Percentiles rank a stretch among this genome's conserved stretches.
Conservation (phyloP, 2,329 filamentous ascomycete species). For the Penicillium vulpinum region DNA sequence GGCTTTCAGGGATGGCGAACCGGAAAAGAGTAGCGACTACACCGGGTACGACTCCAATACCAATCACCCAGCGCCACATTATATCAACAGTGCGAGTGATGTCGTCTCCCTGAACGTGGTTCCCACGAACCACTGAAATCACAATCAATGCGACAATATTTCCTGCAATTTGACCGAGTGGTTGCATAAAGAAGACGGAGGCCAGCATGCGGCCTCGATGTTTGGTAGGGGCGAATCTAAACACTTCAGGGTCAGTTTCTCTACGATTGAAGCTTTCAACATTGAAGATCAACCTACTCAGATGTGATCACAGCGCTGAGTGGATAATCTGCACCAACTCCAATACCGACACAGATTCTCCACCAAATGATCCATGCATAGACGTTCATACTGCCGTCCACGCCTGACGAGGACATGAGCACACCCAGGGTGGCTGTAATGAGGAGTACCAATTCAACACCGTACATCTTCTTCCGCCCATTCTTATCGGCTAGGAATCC, state of each 20-base stretch:
- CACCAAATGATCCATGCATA: constrained; percentile 51
- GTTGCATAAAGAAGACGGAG: constrained; percentile 69
- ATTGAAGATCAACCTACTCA: constrained; percentile 54
- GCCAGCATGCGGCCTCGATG: constrained; percentile 69
- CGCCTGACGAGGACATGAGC: constrained; percentile 47
- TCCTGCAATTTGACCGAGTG: constrained; percentile 65
- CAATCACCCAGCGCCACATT: constrained; percentile 68
- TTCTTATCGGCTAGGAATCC: constrained; percentile 50
- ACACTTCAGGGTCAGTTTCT: neutral
- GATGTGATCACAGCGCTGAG: constrained; percentile 67
- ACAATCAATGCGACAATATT: constrained; percentile 60
- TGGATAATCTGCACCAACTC: constrained; percentile 69
- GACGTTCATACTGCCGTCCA: constrained; percentile 46
- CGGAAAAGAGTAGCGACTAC: constrained; percentile 65
- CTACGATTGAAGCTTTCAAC: neutral
- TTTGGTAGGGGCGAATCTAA: constrained; percentile 54
- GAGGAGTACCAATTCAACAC: constrained; percentile 50
- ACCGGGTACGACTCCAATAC: constrained; percentile 64
- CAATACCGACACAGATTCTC: constrained; percentile 52
- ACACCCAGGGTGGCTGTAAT: constrained; percentile 50
- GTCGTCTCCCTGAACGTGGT: constrained; percentile 28
- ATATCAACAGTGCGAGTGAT: constrained; percentile 52
- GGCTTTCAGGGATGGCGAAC: constrained; percentile 66
- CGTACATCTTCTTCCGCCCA: constrained; percentile 54
- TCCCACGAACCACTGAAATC: constrained; percentile 31